These are phyloP conservation scores for Mycena rebaudengoi DNA, from an alignment of 768 basidiomycete species.

Conservation along the genomic window DNA sequence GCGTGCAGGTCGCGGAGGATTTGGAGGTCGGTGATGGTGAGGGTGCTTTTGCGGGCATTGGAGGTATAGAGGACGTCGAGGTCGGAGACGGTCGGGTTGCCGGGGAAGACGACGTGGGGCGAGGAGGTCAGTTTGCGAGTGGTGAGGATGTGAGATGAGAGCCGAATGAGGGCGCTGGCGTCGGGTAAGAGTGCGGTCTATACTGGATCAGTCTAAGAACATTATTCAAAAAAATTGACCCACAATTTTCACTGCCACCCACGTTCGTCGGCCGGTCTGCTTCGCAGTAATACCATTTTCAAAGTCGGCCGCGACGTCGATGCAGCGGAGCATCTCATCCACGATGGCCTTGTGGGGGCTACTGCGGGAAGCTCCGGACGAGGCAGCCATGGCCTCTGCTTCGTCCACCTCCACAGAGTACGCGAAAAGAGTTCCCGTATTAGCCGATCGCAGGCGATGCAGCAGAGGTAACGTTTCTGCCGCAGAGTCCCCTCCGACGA, in stretches of 20 bases:
- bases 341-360: slow-evolving; percentile 69
- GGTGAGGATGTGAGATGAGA: slow-evolving; percentile 66
- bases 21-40: slow-evolving; percentile 65
- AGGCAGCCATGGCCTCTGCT: slow-evolving; percentile 49
- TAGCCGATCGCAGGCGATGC: slow-evolving; percentile 63
- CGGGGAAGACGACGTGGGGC: slow-evolving; percentile 64
- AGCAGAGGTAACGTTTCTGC: slow-evolving; percentile 73
- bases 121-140: slow-evolving; percentile 45
- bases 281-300: slow-evolving; percentile 58
- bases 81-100: slow-evolving; percentile 68
- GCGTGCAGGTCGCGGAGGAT: slow-evolving; percentile 68
- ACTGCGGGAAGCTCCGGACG: slow-evolving; percentile 29
- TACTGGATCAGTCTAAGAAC: neutral
- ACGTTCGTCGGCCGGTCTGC: slow-evolving; percentile 63
- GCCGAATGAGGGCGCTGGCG: slow-evolving; percentile 63
- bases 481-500: slow-evolving; percentile 89
- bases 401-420: slow-evolving; percentile 91
- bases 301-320: slow-evolving; percentile 84
- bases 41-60: slow-evolving; percentile 16
- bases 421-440: slow-evolving; percentile 80
- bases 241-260: slow-evolving; percentile 89
- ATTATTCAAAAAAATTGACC: slow-evolving; percentile 31
- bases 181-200: slow-evolving; percentile 78
- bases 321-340: slow-evolving; percentile 76
- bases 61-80: slow-evolving; percentile 55